Base-by-base conservation (phyloP, 2,329 filamentous ascomycete species). In the Aspergillus neotritici region DNA sequence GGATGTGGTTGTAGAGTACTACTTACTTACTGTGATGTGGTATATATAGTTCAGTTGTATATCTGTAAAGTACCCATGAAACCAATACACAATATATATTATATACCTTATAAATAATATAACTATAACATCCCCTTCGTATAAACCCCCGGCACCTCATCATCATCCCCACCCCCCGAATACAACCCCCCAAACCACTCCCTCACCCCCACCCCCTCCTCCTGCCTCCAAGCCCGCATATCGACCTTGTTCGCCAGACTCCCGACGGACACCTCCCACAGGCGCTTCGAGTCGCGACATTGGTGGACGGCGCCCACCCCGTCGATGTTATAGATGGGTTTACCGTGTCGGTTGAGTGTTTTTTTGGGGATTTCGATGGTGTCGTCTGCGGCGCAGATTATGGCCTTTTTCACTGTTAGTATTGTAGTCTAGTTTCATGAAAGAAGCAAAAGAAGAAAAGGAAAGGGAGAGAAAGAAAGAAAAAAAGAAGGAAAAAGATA, bases 371-470 rank as follows among this genome's bases (percentile, higher is more conserved):
- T 16, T 33, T 53, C 49, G 17, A 51, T 31, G 4, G 50, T 48
- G 25, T 53, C 50, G 16, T 53, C 50, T 6, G 44, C 50, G 5
- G 42, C 41, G 33, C 50, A 53, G 9, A 51, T 38, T 4, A 53
- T 45, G 1, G 36, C 28, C 47, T 41, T 17, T 6, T 33, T 31
- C n/a, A 11, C 8, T 21, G 21, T 25, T 9, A 25, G 21, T 9
- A 25, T 21, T 21, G 4, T 21, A 2, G 17, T 3, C 5, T 5
- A 21, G 3, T 21, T 2, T 21, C 4, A 17, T n/a, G n/a, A n/a
- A n/a, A n/a, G n/a, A n/a, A n/a, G n/a, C n/a, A 14, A 35, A 14
- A 32, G 9, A 36, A 34, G 5, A 14, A 41, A 3, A 21, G 12
- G 2, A 35, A 25, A 36, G 8, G 30, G 4, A 35, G 11, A 29